Conservation (phyloP, 306 rosid species). For the Mucuna pruriens region DNA sequence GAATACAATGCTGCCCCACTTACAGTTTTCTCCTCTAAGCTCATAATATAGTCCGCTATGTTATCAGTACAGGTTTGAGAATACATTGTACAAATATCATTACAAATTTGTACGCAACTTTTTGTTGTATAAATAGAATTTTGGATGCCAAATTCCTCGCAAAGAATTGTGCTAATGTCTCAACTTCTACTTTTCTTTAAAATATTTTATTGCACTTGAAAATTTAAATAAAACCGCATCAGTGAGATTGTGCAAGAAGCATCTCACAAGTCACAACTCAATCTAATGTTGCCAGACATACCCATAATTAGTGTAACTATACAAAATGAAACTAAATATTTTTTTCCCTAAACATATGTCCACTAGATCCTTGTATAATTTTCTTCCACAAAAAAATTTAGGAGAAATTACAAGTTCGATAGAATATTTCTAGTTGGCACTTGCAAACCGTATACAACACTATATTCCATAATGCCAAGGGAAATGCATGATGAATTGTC, state of each 20-base stretch:
- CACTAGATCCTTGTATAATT: not conserved
- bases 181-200: not conserved
- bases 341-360: not conserved
- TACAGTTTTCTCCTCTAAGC: not conserved
- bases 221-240: not conserved
- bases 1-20: not conserved
- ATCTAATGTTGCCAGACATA: not conserved
- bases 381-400: constrained; percentile 1
- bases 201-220: not conserved
- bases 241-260: not conserved
- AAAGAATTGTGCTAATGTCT: not conserved
- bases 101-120: not conserved
- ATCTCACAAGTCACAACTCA: not conserved
- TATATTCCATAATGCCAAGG: not conserved
- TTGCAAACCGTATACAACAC: not conserved
- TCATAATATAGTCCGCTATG: not conserved
- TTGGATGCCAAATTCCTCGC: not conserved
- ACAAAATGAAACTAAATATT: not conserved
- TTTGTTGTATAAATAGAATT: not conserved
- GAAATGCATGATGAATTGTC: not conserved
- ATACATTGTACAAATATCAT: not conserved
- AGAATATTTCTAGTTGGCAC: constrained; percentile 6
- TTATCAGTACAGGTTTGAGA: not conserved
- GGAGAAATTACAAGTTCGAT: not conserved
- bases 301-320: not conserved